phyloP scores from a whole-genome alignment of 257 asterid genomes.

The Penstemon eatonii region DNA sequence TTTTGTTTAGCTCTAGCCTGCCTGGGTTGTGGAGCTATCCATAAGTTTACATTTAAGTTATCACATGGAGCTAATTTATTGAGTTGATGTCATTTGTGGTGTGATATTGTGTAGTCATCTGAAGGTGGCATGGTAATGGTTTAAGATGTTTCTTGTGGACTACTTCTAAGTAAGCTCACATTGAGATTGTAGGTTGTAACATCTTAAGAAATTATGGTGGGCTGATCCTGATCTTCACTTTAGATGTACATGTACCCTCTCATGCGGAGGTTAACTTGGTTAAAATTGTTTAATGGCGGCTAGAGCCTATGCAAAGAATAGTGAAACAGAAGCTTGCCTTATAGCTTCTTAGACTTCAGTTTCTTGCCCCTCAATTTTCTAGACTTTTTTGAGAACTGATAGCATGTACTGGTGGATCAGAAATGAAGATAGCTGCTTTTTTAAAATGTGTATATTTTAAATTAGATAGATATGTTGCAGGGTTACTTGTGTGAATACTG shows the following conservation, averaged over 20 bases:
- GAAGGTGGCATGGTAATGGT: neutral
- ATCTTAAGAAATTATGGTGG: slow-evolving; percentile 6
- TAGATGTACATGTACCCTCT: neutral
- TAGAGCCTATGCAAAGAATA: neutral
- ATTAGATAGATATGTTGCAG: neutral
- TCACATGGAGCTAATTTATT: slow-evolving; percentile 14
- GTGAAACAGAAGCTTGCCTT: neutral
- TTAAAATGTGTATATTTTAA: neutral
- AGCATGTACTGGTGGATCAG: neutral
- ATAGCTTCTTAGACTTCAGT: neutral
- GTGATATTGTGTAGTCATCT: slow-evolving; percentile 1
- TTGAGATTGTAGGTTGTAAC: slow-evolving; percentile 3
- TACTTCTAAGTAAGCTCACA: neutral
- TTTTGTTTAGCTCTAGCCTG: neutral
- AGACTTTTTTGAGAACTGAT: neutral
- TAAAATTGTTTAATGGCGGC: neutral
- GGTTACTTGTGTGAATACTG: slow-evolving; percentile 2
- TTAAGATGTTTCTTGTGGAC: neutral
- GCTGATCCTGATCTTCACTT: neutral
- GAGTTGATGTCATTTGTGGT: slow-evolving; percentile 2
- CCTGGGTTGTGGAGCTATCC: neutral
- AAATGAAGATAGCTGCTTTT: neutral
- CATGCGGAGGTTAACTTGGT: neutral
- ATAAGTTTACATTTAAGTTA: neutral
- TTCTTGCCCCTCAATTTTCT: neutral